These are phyloP conservation scores for Chalaropsis thielavioides DNA, from an alignment of 2,329 filamentous ascomycete genomes.

Conservation along the genomic window DNA sequence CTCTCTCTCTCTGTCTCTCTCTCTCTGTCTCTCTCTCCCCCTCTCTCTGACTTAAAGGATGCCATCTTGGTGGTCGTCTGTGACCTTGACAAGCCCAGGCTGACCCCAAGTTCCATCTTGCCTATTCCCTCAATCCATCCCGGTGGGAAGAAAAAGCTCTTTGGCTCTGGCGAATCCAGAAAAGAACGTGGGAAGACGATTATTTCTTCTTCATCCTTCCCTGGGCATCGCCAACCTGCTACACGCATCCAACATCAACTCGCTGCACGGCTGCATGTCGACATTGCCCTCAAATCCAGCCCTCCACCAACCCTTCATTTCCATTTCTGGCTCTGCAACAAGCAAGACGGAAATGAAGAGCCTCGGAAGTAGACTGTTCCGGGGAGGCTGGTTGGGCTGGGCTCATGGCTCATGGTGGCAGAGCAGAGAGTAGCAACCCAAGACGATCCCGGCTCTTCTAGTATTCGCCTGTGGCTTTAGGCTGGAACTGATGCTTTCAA, in stretches of 20 bases:
- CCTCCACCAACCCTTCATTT: slow-evolving; percentile 1
- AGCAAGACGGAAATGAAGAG: not conserved
- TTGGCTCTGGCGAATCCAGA: not conserved
- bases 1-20: too few species aligned
- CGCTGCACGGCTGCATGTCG: not conserved
- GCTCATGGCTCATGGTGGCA: not conserved
- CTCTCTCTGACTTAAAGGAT: not conserved
- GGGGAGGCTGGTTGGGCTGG: not conserved
- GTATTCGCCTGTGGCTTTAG: not conserved
- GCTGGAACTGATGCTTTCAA: slow-evolving; percentile 1
- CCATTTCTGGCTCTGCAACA: not conserved
- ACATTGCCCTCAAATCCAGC: not conserved
- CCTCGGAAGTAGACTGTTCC: not conserved
- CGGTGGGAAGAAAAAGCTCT: slow-evolving; percentile 10
- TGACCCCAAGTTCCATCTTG: not conserved
- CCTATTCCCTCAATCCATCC: slow-evolving; percentile 15
- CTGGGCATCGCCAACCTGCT: not conserved
- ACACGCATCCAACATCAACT: not conserved
- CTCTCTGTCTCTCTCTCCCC: not conserved
- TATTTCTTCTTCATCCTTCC: slow-evolving; percentile 4
- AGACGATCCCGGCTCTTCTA: not conserved
- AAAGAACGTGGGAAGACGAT: not conserved
- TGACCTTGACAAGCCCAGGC: not conserved
- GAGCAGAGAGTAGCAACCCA: not conserved
- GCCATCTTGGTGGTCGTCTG: not conserved